Percentiles rank a stretch among this genome's conserved stretches.
These are phyloP conservation scores for Wickerhamomyces sp. DNA, from an alignment of 1,139 yeast genomes.

Conservation along the genomic window DNA sequence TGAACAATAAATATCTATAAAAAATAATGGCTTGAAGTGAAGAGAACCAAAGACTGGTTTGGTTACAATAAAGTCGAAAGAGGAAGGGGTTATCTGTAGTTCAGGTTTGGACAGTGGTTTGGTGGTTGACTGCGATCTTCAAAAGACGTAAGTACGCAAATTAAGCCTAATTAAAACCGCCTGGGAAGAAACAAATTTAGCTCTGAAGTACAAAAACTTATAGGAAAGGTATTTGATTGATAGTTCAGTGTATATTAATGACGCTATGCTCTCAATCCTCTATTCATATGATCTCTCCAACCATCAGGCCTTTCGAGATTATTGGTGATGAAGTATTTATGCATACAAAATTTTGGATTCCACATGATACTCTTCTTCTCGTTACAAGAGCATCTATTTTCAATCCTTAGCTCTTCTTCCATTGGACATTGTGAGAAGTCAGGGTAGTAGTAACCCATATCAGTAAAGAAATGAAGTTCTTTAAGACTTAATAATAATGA, in stretches of 20 bases:
- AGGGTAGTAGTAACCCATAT: conserved; percentile 47
- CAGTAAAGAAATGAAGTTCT: conserved; percentile 48
- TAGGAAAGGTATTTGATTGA: too few species aligned
- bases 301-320: conserved; percentile 10
- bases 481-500: conserved; percentile 39
- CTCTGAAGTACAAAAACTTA: too few species aligned
- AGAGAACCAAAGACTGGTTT: too few species aligned
- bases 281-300: conserved; percentile 12
- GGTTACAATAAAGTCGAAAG: too few species aligned
- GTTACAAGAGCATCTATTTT: conserved; percentile 44
- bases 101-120: too few species aligned
- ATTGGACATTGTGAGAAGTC: conserved; percentile 47
- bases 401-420: conserved; percentile 36
- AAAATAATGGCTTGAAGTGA: too few species aligned
- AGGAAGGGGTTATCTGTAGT: too few species aligned
- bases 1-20: too few species aligned
- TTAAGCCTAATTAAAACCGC: too few species aligned
- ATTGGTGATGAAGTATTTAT: conserved; percentile 12
- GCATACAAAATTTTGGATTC: conserved; percentile 13
- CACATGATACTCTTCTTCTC: conserved; percentile 27
- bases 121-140: too few species aligned
- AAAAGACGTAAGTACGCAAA: too few species aligned
- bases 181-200: too few species aligned
- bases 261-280: neutral
- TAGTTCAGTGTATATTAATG: neutral